phyloP scores from a whole-genome alignment of 768 basidiomycete genomes.

The Cystofilobasidium bisporidii region DNA sequence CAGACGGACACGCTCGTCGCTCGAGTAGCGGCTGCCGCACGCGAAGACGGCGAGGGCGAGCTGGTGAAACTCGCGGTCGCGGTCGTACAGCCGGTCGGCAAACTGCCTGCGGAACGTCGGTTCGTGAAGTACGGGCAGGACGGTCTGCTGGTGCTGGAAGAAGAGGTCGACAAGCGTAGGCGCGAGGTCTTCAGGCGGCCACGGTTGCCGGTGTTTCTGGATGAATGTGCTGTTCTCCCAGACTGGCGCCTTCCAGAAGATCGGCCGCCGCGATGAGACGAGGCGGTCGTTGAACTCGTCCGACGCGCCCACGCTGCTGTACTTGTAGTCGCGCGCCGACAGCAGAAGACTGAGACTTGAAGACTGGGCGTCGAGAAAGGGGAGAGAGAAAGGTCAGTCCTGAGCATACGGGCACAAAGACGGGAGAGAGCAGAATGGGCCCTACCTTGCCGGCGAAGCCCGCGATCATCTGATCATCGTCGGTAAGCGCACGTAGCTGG shows the following conservation, averaged over 20 bases:
- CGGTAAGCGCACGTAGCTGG: neutral
- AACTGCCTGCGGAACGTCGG: slow-evolving; percentile 55
- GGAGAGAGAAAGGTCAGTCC: too few relatives aligned
- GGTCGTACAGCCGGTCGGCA: slow-evolving; percentile 47
- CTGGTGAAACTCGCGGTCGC: slow-evolving; percentile 47
- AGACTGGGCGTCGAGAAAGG: too few relatives aligned
- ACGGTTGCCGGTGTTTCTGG: slow-evolving; percentile 42
- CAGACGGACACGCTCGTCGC: slow-evolving; percentile 51
- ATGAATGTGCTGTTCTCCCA: slow-evolving; percentile 40
- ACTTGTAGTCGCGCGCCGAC: slow-evolving; percentile 21
- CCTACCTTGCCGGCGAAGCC: slow-evolving; percentile 25
- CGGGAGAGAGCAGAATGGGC: too few relatives aligned
- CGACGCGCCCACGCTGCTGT: neutral
- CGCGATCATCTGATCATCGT: neutral
- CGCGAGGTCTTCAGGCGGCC: slow-evolving; percentile 52
- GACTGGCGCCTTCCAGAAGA: slow-evolving; percentile 37
- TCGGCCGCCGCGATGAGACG: neutral
- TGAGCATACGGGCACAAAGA: too few relatives aligned
- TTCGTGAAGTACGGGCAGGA: slow-evolving; percentile 61
- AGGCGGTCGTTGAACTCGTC: slow-evolving; percentile 7
- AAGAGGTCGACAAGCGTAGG: slow-evolving; percentile 52
- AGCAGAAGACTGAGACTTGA: slow-evolving; percentile 17
- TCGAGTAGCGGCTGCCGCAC: slow-evolving; percentile 50
- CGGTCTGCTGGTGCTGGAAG: slow-evolving; percentile 44
- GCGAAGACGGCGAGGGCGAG: slow-evolving; percentile 63